These are phyloP conservation scores for Trametes punicea DNA, from an alignment of 768 basidiomycete genomes.

Conservation along the genomic window DNA sequence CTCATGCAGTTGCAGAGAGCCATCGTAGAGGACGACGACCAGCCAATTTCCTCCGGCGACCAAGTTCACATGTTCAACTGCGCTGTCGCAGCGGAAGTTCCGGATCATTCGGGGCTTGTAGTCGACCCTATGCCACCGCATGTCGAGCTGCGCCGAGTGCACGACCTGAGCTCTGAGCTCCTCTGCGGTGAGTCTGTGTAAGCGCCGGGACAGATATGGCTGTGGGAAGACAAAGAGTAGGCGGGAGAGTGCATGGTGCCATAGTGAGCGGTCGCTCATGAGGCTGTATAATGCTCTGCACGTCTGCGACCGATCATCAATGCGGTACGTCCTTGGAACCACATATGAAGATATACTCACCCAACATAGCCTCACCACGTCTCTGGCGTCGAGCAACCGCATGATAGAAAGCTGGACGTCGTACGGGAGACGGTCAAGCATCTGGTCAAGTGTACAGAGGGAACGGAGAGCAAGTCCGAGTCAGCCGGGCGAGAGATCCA, in stretches of 20 bases:
- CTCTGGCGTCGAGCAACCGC: slow-evolving; percentile 2
- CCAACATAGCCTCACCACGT: slow-evolving; percentile 13
- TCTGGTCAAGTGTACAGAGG: background rate
- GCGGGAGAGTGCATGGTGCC: slow-evolving; percentile 13
- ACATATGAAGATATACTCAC: slow-evolving; percentile 1
- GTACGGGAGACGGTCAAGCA: slow-evolving; percentile 14
- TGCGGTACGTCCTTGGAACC: background rate
- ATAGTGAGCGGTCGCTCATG: slow-evolving; percentile 12
- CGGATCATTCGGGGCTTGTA: slow-evolving; percentile 3
- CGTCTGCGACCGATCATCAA: slow-evolving; percentile 1
- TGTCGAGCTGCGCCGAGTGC: slow-evolving; percentile 11
- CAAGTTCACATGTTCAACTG: slow-evolving; percentile 13
- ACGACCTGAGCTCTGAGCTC: slow-evolving; percentile 8
- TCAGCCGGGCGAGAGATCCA: background rate
- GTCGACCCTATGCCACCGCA: slow-evolving; percentile 10
- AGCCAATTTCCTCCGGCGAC: slow-evolving; percentile 15
- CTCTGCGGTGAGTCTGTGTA: background rate
- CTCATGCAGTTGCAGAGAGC: slow-evolving; percentile 12
- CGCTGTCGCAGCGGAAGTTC: slow-evolving; percentile 5
- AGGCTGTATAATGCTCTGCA: slow-evolving; percentile 9
- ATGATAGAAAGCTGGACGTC: slow-evolving; percentile 8
- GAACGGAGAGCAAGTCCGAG: slow-evolving; percentile 4
- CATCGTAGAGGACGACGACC: slow-evolving; percentile 15
- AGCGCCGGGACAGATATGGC: slow-evolving; percentile 6
- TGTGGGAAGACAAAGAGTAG: slow-evolving; percentile 12